Conservation (phyloP, 306 rosid species). For the Begonia fuchsioides region DNA sequence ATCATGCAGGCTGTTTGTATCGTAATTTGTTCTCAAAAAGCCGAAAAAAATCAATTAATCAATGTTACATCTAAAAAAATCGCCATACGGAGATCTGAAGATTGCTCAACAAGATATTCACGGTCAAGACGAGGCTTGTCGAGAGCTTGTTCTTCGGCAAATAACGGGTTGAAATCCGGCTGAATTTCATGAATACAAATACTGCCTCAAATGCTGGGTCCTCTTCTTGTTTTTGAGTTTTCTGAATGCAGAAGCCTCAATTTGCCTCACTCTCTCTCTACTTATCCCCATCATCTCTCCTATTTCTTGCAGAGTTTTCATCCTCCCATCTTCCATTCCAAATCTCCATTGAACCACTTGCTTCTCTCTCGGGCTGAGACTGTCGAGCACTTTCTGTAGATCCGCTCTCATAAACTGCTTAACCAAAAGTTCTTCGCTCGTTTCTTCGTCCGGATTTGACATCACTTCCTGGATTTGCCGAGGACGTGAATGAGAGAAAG, state of each 20-base stretch:
- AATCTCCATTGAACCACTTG: constrained; percentile 87
- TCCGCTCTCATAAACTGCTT: constrained; percentile 83
- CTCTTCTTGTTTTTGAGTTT: constrained; percentile 87
- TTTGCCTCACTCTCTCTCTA: constrained; percentile 90
- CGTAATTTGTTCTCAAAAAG: too few relatives aligned
- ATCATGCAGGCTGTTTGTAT: too few relatives aligned
- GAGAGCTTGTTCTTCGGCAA: too few relatives aligned
- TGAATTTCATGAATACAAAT: constrained; percentile 12
- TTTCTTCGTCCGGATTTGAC: constrained; percentile 58
- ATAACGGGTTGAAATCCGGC: too few relatives aligned
- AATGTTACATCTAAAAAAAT: too few relatives aligned
- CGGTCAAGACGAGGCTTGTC: too few relatives aligned
- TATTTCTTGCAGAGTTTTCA: constrained; percentile 89
- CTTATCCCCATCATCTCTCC: constrained; percentile 88
- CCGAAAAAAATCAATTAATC: too few relatives aligned
- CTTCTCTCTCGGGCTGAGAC: constrained; percentile 68
- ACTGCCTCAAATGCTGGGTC: constrained; percentile 77
- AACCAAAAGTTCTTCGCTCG: constrained; percentile 52
- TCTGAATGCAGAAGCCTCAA: constrained; percentile 74
- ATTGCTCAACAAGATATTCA: too few relatives aligned
- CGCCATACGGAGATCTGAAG: too few relatives aligned
- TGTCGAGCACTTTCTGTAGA: constrained; percentile 56
- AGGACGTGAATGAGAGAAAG: background rate
- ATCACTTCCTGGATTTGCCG: constrained; percentile 44
- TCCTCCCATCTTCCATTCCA: constrained; percentile 96